phyloP scores from a whole-genome alignment of 1,284 basidiomycete genomes.

The Trametes pubescens region DNA sequence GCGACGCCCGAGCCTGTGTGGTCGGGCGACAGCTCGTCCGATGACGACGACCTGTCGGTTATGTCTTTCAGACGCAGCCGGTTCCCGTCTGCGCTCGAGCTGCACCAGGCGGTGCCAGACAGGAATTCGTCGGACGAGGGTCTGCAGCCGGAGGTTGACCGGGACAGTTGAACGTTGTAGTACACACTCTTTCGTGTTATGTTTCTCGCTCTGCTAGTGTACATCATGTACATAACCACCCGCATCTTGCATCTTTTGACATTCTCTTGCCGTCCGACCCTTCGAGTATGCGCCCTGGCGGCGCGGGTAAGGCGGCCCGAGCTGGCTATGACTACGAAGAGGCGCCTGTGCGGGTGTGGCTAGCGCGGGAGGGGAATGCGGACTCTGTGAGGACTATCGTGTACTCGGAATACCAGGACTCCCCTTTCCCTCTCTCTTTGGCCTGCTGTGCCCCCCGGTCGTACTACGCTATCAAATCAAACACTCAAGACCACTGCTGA shows the following conservation, averaged over 20 bases:
- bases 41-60: constrained; percentile 56
- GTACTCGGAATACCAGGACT: constrained; percentile 17
- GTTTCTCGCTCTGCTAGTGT: not conserved
- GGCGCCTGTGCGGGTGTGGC: constrained; percentile 1
- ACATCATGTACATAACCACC: not conserved
- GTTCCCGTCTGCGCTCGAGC: constrained; percentile 36
- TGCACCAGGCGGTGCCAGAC: constrained; percentile 35
- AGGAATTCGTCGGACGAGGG: constrained; percentile 28
- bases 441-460: not conserved
- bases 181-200: not conserved
- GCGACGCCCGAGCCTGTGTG: constrained; percentile 51
- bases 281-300: not conserved
- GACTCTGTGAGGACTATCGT: not conserved
- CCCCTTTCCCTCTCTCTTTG: not conserved
- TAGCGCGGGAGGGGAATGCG: not conserved
- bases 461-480: not conserved
- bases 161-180: constrained; percentile 18
- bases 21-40: constrained; percentile 76
- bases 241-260: not conserved
- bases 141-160: constrained; percentile 17
- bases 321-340: not conserved
- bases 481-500: not conserved
- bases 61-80: constrained; percentile 38
- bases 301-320: not conserved
- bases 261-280: not conserved